Percentiles rank a stretch among this genome's conserved stretches.
Evolutionary conservation across 2,329 filamentous ascomycete genomes (phyloP).

Genomic region (Aaosphaeria arxii): DNA sequence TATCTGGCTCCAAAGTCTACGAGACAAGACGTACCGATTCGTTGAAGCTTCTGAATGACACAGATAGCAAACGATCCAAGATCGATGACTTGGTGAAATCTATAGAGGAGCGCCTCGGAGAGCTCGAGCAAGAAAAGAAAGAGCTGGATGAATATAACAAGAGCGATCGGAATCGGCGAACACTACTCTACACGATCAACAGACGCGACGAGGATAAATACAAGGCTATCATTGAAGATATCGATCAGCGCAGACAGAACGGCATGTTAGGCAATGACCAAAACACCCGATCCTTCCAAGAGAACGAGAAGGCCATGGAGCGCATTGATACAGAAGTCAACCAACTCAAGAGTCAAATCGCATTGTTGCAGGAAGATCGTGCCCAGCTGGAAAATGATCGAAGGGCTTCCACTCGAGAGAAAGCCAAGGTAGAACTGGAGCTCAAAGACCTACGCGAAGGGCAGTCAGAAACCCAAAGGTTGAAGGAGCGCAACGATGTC

Average conservation of each 20-base stretch:
- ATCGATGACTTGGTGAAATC: slow-evolving; percentile 91
- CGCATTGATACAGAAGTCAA: slow-evolving; percentile 76
- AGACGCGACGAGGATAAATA: slow-evolving; percentile 83
- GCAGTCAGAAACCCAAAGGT: slow-evolving; percentile 72
- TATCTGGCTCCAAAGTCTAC: slow-evolving; percentile 97
- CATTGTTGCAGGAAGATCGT: slow-evolving; percentile 80
- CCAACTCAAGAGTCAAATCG: slow-evolving; percentile 75
- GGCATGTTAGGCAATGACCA: slow-evolving; percentile 83
- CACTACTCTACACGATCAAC: slow-evolving; percentile 92
- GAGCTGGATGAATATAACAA: slow-evolving; percentile 92
- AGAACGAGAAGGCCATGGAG: slow-evolving; percentile 75
- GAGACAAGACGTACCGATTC: slow-evolving; percentile 89
- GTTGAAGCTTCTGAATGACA: slow-evolving; percentile 94
- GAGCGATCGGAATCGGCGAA: slow-evolving; percentile 87
- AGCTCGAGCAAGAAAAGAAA: slow-evolving; percentile 96
- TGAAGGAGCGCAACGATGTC: slow-evolving; percentile 66
- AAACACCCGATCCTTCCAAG: slow-evolving; percentile 70
- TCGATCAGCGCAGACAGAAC: slow-evolving; percentile 77
- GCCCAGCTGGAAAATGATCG: slow-evolving; percentile 86
- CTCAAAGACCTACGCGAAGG: slow-evolving; percentile 80
- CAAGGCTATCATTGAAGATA: slow-evolving; percentile 70
- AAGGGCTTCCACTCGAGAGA: slow-evolving; percentile 72
- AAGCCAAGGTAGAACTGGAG: slow-evolving; percentile 83
- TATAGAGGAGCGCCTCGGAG: slow-evolving; percentile 83
- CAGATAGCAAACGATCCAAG: slow-evolving; percentile 88